Conservation (phyloP, 345 rosid species). For the Euphorbia peplus region DNA sequence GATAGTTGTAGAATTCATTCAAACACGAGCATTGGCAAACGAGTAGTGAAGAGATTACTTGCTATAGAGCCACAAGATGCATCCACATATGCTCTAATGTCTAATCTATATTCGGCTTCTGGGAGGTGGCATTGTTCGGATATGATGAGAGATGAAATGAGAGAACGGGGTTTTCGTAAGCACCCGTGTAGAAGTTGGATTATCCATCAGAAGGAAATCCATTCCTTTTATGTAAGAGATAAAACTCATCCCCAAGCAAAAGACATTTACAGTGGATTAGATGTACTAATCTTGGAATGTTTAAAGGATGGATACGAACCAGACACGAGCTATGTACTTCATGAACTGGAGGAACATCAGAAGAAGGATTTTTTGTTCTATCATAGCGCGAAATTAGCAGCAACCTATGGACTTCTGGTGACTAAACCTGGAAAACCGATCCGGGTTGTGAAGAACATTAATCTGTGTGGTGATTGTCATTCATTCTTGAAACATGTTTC, state of each 20-base stretch:
- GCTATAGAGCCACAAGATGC: slow-evolving; percentile 55
- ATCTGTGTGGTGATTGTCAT: slow-evolving; percentile 83
- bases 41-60: slow-evolving; percentile 52
- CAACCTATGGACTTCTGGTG: slow-evolving; percentile 66
- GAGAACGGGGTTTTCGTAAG: slow-evolving; percentile 52
- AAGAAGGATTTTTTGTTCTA: slow-evolving; percentile 74
- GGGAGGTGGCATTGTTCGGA: slow-evolving; percentile 85
- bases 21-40: slow-evolving; percentile 52
- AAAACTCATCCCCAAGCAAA: slow-evolving; percentile 56
- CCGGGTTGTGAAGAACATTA: slow-evolving; percentile 64
- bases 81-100: slow-evolving; percentile 60
- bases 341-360: slow-evolving; percentile 80
- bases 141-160: slow-evolving; percentile 61
- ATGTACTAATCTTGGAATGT: slow-evolving; percentile 68
- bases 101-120: slow-evolving; percentile 85
- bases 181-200: slow-evolving; percentile 80
- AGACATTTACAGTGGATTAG: slow-evolving; percentile 68
- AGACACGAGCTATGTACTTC: slow-evolving; percentile 81
- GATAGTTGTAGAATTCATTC: slow-evolving; percentile 66
- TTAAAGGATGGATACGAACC: slow-evolving; percentile 68
- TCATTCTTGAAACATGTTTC: slow-evolving; percentile 60
- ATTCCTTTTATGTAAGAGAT: slow-evolving; percentile 67
- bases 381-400: slow-evolving; percentile 87
- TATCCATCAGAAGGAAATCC: slow-evolving; percentile 52
- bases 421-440: slow-evolving; percentile 46